Percentiles rank a stretch among this genome's conserved stretches.
Conservation (phyloP, 345 rosid species). For the Citrus trifoliata region DNA sequence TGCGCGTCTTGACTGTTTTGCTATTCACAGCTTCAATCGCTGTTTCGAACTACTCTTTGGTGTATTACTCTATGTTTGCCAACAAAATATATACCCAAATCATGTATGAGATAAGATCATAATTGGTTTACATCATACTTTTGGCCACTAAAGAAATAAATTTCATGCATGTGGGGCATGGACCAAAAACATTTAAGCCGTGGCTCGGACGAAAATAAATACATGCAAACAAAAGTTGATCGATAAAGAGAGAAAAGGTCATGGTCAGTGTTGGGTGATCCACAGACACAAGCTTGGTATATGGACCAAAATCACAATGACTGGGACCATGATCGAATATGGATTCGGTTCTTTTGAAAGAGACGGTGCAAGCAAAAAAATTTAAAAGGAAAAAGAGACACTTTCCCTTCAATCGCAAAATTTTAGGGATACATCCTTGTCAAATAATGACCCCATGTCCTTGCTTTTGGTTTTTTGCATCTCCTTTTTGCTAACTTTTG, state of each 20-base stretch:
- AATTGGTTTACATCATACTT: neutral
- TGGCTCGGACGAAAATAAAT: slow-evolving; percentile 22
- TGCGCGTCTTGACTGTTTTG: no score
- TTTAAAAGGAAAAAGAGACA: neutral
- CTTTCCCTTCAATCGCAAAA: neutral
- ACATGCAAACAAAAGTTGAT: slow-evolving; percentile 30
- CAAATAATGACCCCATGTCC: neutral
- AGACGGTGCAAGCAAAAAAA: neutral
- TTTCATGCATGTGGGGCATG: slow-evolving; percentile 19
- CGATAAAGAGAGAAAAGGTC: slow-evolving; percentile 29
- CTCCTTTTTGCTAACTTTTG: neutral
- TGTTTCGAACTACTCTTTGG: no score
- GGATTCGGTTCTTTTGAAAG: slow-evolving; percentile 16
- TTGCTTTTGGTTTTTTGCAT: neutral
- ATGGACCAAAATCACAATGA: slow-evolving; percentile 16
- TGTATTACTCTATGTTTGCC: no score
- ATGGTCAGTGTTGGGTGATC: slow-evolving; percentile 53
- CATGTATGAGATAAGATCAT: slow-evolving; percentile 6
- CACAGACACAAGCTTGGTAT: slow-evolving; percentile 41
- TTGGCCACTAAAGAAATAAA: slow-evolving; percentile 1
- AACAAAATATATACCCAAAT: neutral
- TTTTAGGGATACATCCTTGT: slow-evolving; percentile 16
- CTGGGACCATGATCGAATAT: slow-evolving; percentile 19
- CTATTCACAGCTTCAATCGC: no score
- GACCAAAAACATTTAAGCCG: slow-evolving; percentile 7